These are phyloP conservation scores for Volvox carteri DNA, from an alignment of 163 green algal genomes.

Conservation along the genomic window DNA sequence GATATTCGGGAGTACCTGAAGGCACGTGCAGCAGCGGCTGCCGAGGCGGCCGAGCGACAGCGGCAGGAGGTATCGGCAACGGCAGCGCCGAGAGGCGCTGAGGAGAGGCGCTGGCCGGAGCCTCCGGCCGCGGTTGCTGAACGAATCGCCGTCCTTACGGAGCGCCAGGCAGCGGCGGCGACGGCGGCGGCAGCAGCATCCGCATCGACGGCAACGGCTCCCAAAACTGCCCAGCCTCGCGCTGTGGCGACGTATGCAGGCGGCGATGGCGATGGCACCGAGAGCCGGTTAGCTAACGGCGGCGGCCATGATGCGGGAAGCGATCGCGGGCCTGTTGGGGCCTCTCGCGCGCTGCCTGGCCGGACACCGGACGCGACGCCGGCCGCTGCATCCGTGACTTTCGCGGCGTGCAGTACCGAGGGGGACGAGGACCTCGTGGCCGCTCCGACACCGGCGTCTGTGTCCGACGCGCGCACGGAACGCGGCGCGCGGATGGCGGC, in stretches of 20 bases:
- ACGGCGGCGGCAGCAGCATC: background rate
- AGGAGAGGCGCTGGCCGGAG: constrained; percentile 19
- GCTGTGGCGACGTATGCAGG: background rate
- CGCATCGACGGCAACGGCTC: no score
- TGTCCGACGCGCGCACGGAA: constrained; percentile 40
- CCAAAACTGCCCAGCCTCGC: background rate
- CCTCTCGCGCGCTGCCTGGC: no score
- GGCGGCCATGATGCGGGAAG: background rate
- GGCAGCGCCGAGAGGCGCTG: background rate
- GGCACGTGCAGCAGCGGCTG: constrained; percentile 1
- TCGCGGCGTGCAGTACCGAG: constrained; percentile 45
- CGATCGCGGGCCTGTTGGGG: background rate
- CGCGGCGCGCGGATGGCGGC: background rate
- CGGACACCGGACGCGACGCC: no score
- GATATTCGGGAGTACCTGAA: constrained; percentile 47
- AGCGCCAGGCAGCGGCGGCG: background rate
- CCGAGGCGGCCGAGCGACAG: background rate
- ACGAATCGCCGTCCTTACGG: constrained; percentile 8
- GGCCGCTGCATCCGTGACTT: background rate
- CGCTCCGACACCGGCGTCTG: background rate
- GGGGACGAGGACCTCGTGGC: constrained; percentile 31
- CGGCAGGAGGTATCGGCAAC: background rate
- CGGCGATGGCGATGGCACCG: background rate
- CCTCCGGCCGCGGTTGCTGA: constrained; percentile 21
- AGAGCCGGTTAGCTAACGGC: background rate